A percentile compares a stretch with the other conserved stretches of the same genome.
These are phyloP conservation scores for Pythium dissimile DNA, from an alignment of 352 stramenopile species.

Conservation along the genomic window DNA sequence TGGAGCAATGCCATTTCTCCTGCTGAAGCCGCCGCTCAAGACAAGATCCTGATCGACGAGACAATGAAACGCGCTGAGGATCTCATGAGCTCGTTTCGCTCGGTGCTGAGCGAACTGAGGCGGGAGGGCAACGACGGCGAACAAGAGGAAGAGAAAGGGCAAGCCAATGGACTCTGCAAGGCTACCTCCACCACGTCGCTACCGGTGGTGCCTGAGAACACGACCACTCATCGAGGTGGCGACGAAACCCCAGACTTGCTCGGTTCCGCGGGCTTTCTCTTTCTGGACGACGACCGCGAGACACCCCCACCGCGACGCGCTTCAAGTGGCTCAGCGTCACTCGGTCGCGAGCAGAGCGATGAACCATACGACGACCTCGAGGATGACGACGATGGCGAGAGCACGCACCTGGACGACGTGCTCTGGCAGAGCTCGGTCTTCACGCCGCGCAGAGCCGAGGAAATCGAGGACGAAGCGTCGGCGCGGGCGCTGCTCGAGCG, in stretches of 20 bases:
- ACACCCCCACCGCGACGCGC: no score
- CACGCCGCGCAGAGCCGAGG: conserved; percentile 13
- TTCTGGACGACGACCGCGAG: neutral
- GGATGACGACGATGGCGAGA: conserved; percentile 9
- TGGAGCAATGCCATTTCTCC: neutral
- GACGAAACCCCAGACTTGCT: neutral
- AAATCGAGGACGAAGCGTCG: conserved; percentile 27
- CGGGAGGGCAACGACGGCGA: neutral
- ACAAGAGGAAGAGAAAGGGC: neutral
- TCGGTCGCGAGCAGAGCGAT: no score
- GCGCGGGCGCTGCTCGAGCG: conserved; percentile 19
- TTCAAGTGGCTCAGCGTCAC: no score
- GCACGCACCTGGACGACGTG: conserved; percentile 24
- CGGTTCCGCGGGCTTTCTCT: neutral
- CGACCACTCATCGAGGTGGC: neutral
- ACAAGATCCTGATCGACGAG: conserved; percentile 5
- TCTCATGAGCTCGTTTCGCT: conserved; percentile 16
- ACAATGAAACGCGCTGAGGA: conserved; percentile 19
- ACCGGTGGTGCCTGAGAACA: neutral
- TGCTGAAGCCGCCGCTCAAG: no score
- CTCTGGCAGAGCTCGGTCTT: conserved; percentile 19
- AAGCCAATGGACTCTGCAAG: conserved; percentile 3
- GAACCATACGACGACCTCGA: neutral
- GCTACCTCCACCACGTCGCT: conserved; percentile 21
- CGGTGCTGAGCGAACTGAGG: conserved; percentile 15